Conservation (phyloP, 2,329 filamentous ascomycete species). For the Fusarium nurragi region DNA sequence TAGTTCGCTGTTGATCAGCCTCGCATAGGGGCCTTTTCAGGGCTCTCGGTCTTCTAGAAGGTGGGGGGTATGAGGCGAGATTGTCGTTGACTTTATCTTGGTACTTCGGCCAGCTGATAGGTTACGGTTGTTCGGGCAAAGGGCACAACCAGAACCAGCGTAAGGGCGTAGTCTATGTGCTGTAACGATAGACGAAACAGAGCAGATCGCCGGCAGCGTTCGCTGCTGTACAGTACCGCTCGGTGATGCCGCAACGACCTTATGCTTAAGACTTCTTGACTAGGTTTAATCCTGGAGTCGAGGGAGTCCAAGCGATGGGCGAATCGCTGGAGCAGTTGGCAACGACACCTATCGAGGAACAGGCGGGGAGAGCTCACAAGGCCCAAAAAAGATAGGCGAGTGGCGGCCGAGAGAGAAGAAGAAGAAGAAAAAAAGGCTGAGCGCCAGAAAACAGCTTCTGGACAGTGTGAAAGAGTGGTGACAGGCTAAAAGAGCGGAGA, state of each 20-base stretch:
- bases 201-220: neutral
- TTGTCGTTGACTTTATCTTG: slow-evolving; percentile 25
- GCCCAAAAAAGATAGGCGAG: slow-evolving; percentile 34
- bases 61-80: slow-evolving; percentile 32
- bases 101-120: slow-evolving; percentile 17
- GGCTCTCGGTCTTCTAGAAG: slow-evolving; percentile 43
- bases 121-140: slow-evolving; percentile 28
- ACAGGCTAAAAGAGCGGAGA: slow-evolving; percentile 8
- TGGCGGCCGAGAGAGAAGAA: slow-evolving; percentile 17
- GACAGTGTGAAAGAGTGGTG: slow-evolving; percentile 24
- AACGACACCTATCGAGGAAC: slow-evolving; percentile 25
- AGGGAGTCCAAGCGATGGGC: slow-evolving; percentile 9
- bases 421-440: slow-evolving; percentile 21
- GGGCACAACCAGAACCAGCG: slow-evolving; percentile 11
- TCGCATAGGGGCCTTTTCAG: slow-evolving; percentile 42
- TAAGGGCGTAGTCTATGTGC: neutral
- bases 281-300: slow-evolving; percentile 18
- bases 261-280: slow-evolving; percentile 15
- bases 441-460: slow-evolving; percentile 16
- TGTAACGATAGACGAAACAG: slow-evolving; percentile 23
- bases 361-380: slow-evolving; percentile 33
- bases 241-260: slow-evolving; percentile 26
- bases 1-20: slow-evolving; percentile 43
- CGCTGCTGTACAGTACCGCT: slow-evolving; percentile 1
- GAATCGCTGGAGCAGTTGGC: slow-evolving; percentile 20